Evolutionary conservation across 768 basidiomycete species (phyloP), one percentile per base, ranked within the genome.

Genomic region (Sistotremastrum suecicum): DNA sequence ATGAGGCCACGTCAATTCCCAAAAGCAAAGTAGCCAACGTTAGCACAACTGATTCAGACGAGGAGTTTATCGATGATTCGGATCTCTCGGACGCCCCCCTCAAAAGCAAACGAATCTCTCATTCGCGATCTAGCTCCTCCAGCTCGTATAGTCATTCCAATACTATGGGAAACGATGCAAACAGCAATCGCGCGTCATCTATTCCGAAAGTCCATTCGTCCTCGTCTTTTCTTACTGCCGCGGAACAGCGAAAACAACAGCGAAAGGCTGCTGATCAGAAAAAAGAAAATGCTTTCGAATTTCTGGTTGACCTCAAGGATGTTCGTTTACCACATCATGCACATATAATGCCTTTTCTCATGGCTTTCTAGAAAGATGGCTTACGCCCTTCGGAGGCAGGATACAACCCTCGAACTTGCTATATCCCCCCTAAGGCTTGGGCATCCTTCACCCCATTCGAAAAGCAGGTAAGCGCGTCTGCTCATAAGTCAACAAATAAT

Each of bases 381-480:
- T 68, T 75, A 42, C 67, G 72, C 46, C 86, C 87, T 29, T 77
- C 75, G n/a, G 75, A 94, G 50, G 77, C 83, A 0, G 76, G 81
- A 9, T 98, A 97, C 55, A 94, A 99, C 55, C 87, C 87, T 5
- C 69, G 92, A 42, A 95, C 95, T 0, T 61, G 98, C 33, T 75
- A 72, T 56, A 74, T 99, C 44, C 92, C 92, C 0, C 61, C 71
- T 31, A 71, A 66, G 38, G 77, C 79, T 0, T 94, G 91, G 89
- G 66, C 68, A 30, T 66, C 68, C 0, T 94, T 99, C 55, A 94
- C 91, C 2, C 90, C 92, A 0, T 99, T 99, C 58, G 95, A 99
- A 65, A 90, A 80, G 54, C 90, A 88, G 72, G 81, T 75, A 47
- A 7, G 30, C 33, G 58, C 60, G 37, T 41, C 7, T 11, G 44